phyloP scores from a whole-genome alignment of 2,329 filamentous ascomycete species.

The Beauveria varroae region DNA sequence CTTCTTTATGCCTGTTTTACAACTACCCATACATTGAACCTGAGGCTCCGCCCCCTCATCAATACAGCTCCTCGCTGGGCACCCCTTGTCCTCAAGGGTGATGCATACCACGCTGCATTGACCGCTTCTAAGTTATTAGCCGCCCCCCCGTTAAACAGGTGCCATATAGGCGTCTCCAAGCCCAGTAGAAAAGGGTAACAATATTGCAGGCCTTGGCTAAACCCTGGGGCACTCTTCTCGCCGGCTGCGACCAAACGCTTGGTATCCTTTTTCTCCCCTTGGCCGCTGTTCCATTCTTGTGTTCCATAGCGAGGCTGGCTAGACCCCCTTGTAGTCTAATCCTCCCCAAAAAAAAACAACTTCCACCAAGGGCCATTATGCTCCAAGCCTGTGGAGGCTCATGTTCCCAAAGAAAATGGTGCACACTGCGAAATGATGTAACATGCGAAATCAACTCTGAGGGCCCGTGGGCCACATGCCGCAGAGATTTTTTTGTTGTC shows the following conservation, averaged over 20 bases:
- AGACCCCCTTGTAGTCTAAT: conserved; percentile 21
- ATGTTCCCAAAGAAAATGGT: conserved; percentile 14
- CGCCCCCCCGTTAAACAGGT: not conserved
- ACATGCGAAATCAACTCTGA: conserved; percentile 23
- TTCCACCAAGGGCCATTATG: conserved; percentile 11
- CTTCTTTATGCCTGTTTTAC: conserved; percentile 11
- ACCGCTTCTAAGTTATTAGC: conserved; percentile 4
- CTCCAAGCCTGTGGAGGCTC: conserved; percentile 13
- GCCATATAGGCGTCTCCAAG: conserved; percentile 4
- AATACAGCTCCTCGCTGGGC: conserved; percentile 3
- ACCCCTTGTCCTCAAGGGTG: conserved; percentile 5
- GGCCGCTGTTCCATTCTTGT: conserved; percentile 27
- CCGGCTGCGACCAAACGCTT: conserved; percentile 4
- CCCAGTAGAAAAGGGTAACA: not conserved
- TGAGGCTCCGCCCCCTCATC: not conserved
- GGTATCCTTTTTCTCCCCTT: conserved; percentile 13
- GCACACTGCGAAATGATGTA: conserved; percentile 10
- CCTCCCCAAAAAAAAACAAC: conserved; percentile 12
- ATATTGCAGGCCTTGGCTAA: not conserved
- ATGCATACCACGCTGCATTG: conserved; percentile 7
- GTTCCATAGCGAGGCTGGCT: conserved; percentile 23
- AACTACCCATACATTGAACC: conserved; percentile 13
- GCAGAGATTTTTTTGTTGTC: conserved; percentile 30
- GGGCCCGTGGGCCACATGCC: conserved; percentile 26
- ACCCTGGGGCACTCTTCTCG: not conserved